These are phyloP conservation scores for Arthrobotrys sphaeroides DNA, from an alignment of 2,329 filamentous ascomycete species.

Conservation along the genomic window DNA sequence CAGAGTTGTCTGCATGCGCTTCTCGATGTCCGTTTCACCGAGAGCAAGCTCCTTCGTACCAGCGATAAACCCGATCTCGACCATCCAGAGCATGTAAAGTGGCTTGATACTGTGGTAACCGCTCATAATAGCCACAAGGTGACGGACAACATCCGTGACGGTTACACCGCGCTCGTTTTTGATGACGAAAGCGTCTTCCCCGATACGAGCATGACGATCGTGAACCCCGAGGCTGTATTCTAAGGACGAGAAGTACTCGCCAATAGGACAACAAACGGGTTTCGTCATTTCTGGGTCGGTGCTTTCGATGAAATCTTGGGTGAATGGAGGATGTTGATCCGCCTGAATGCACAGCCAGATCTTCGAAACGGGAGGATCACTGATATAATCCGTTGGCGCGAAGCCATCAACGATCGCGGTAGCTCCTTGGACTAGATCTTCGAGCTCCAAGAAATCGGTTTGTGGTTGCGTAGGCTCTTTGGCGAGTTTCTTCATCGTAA, in stretches of 20 bases:
- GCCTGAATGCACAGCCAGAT: conserved; percentile 5
- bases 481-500: background rate
- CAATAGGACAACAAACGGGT: background rate
- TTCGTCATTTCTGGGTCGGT: background rate
- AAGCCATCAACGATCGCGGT: background rate
- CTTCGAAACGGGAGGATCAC: conserved; percentile 6
- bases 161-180: conserved; percentile 1
- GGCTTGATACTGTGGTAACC: background rate
- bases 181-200: conserved; percentile 20
- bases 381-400: background rate
- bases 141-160: background rate
- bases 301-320: background rate
- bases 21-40: background rate
- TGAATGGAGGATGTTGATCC: background rate
- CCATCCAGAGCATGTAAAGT: conserved; percentile 12
- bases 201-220: background rate
- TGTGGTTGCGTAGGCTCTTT: background rate
- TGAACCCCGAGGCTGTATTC: background rate
- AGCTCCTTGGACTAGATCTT: background rate
- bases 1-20: background rate
- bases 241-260: background rate
- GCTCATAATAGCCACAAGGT: background rate
- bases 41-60: background rate
- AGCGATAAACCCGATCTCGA: conserved; percentile 22
- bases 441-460: background rate